Base-by-base conservation (phyloP, 495 filamentous ascomycete species). In the Xylaria acuta region DNA sequence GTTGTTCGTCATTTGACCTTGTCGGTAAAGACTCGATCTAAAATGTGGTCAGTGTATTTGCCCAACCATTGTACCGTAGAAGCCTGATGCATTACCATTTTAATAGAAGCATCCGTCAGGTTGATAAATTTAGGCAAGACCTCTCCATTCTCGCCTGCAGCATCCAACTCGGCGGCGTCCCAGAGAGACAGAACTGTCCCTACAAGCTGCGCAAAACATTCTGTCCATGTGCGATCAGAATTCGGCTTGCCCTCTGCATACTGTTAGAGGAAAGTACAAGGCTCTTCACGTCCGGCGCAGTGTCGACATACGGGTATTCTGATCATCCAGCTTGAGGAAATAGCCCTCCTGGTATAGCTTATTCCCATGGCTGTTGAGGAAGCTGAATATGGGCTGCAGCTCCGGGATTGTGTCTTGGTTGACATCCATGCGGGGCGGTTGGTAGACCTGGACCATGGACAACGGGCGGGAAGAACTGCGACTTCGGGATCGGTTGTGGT, bases 271-370 rank as follows among this genome's bases (percentile, higher is more conserved):
- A 54, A 38, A 18, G 45, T 9, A 58, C 53, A 58, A 36, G 20
- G 59, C 20, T 25, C 32, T 34, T 60, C 25, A 38, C 34, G 30
- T 53, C 30, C 27, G 5, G 63, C 25, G 38, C 25, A 18, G 16
- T 2, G 34, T 49, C 34, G 43, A 87, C 92, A 67, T 87, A 97
- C 95, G 89, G 51, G 88, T 90, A 80, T 98, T 96, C 71, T 97
- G 86, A 78, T 99, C 96, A 81, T 97, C 95, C 54, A 98, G 81
- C 80, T 98, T 99, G 75, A 99, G 79, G 72, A 99, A 98, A 78
- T 98, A 99, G 18, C 96, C 96, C 82, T 99, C 96, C 58, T 97
- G 94, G 79, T 98, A 99, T 60, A 98, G 84, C 83, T 98, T 99
- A 80, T 97, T 98, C 14, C 89, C 90, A 81, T 98, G 97, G 80